Evolutionary conservation across 768 basidiomycete genomes (phyloP).

Genomic region (Cystofilobasidium macerans): DNA sequence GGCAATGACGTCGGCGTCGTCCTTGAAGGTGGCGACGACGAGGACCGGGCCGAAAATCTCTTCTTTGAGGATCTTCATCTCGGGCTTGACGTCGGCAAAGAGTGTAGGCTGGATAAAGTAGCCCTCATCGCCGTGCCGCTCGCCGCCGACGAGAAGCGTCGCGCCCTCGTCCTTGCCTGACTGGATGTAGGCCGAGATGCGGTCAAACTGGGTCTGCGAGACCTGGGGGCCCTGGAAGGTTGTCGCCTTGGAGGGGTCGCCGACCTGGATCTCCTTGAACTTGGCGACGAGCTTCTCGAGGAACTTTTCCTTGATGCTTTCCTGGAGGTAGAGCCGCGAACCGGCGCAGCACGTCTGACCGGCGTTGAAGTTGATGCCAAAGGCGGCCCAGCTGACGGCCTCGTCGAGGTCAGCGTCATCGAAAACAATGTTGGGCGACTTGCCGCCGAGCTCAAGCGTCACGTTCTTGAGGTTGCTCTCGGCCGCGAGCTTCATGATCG

Average conservation of each 20-base stretch:
- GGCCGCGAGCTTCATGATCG: constrained; percentile 29
- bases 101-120: constrained; percentile 75
- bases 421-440: constrained; percentile 17
- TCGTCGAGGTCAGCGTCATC: constrained; percentile 26
- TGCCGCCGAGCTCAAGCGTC: constrained; percentile 31
- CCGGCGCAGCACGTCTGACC: constrained; percentile 29
- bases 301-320: constrained; percentile 26
- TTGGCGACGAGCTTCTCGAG: constrained; percentile 32
- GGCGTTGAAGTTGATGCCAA: constrained; percentile 20
- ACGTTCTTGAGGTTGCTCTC: constrained; percentile 32
- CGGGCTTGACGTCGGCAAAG: constrained; percentile 25
- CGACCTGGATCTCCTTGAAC: constrained; percentile 48
- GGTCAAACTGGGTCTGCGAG: constrained; percentile 59
- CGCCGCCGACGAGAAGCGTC: constrained; percentile 54
- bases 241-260: constrained; percentile 55
- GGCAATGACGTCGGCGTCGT: constrained; percentile 69
- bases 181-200: constrained; percentile 62
- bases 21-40: constrained; percentile 67
- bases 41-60: constrained; percentile 75
- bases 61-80: constrained; percentile 69
- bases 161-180: constrained; percentile 57
- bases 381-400: constrained; percentile 20
- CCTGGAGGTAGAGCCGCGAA: constrained; percentile 25
- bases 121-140: constrained; percentile 50
- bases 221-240: constrained; percentile 67